phyloP scores from a whole-genome alignment of 2,329 filamentous ascomycete genomes.

The Beauveria varroae region DNA sequence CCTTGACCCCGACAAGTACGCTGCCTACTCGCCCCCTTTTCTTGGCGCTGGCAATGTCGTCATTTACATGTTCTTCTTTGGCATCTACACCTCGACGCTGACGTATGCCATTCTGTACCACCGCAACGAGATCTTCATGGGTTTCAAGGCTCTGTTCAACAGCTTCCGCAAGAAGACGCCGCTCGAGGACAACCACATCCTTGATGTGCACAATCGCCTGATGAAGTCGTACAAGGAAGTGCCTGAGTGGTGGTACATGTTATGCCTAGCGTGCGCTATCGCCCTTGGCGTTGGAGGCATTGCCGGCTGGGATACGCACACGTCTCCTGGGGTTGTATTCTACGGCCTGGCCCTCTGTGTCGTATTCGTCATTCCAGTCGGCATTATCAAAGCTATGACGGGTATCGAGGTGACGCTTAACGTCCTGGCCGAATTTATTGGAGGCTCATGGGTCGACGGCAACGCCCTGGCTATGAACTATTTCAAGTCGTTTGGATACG shows the following conservation, averaged over 20 bases:
- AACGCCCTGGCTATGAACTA: conserved; percentile 47
- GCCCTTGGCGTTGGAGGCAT: conserved; percentile 40
- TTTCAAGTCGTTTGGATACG: conserved; percentile 46
- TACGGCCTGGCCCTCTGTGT: conserved; percentile 42
- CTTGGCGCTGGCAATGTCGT: conserved; percentile 41
- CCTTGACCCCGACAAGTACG: conserved; percentile 39
- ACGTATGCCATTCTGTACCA: conserved; percentile 46
- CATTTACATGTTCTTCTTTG: conserved; percentile 50
- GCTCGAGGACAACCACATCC: conserved; percentile 26
- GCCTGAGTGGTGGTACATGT: conserved; percentile 48
- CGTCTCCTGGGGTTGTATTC: conserved; percentile 42
- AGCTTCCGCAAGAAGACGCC: conserved; percentile 36
- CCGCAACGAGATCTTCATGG: conserved; percentile 41
- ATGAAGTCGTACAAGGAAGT: conserved; percentile 41
- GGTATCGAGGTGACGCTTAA: conserved; percentile 45
- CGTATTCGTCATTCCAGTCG: conserved; percentile 44
- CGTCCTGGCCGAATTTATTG: conserved; percentile 46
- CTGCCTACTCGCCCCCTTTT: conserved; percentile 44
- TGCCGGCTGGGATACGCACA: conserved; percentile 41
- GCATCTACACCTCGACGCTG: conserved; percentile 44
- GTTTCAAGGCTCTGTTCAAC: conserved; percentile 39
- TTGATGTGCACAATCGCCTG: conserved; percentile 41
- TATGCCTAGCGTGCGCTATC: conserved; percentile 35
- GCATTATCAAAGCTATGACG: conserved; percentile 47
- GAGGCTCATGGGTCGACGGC: conserved; percentile 41